Evolutionary conservation across 2,329 filamentous ascomycete genomes (phyloP).

Genomic region (Fusarium falciforme): DNA sequence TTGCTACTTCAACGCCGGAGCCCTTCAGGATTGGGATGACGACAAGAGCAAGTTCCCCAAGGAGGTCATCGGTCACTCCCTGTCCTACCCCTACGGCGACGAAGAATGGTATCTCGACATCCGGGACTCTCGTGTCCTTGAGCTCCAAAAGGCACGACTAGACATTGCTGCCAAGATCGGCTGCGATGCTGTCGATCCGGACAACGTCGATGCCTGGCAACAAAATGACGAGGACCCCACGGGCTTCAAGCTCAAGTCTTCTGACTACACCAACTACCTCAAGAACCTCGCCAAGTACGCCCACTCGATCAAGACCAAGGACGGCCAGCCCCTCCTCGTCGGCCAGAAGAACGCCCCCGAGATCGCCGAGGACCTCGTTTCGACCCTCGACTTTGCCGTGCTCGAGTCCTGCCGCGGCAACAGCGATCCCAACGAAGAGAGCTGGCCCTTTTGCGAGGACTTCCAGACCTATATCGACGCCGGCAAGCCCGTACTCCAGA

Average conservation of each 20-base stretch:
- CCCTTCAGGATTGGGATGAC: slow-evolving; percentile 45
- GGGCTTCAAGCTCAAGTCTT: slow-evolving; percentile 44
- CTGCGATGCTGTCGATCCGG: slow-evolving; percentile 50
- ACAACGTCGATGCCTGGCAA: slow-evolving; percentile 50
- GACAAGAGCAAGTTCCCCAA: slow-evolving; percentile 43
- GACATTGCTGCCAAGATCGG: slow-evolving; percentile 43
- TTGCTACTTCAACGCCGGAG: slow-evolving; percentile 51
- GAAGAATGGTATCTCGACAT: slow-evolving; percentile 49
- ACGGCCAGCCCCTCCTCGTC: slow-evolving; percentile 42
- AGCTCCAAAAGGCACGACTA: slow-evolving; percentile 47
- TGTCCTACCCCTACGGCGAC: slow-evolving; percentile 40
- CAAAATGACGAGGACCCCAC: slow-evolving; percentile 42
- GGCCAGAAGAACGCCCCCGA: slow-evolving; percentile 50
- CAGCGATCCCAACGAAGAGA: slow-evolving; percentile 28
- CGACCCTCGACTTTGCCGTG: slow-evolving; percentile 49
- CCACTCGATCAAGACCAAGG: slow-evolving; percentile 42
- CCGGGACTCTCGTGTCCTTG: slow-evolving; percentile 38
- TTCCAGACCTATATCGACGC: slow-evolving; percentile 45
- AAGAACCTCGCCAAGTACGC: slow-evolving; percentile 45
- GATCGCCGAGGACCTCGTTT: slow-evolving; percentile 41
- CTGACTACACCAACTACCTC: slow-evolving; percentile 47
- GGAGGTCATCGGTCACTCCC: slow-evolving; percentile 38
- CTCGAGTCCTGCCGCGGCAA: slow-evolving; percentile 51
- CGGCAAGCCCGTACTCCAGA: slow-evolving; percentile 49
- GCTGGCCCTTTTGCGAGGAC: slow-evolving; percentile 43